Conservation (phyloP, 495 filamentous ascomycete genomes). For the Aspergillus homomorphus region DNA sequence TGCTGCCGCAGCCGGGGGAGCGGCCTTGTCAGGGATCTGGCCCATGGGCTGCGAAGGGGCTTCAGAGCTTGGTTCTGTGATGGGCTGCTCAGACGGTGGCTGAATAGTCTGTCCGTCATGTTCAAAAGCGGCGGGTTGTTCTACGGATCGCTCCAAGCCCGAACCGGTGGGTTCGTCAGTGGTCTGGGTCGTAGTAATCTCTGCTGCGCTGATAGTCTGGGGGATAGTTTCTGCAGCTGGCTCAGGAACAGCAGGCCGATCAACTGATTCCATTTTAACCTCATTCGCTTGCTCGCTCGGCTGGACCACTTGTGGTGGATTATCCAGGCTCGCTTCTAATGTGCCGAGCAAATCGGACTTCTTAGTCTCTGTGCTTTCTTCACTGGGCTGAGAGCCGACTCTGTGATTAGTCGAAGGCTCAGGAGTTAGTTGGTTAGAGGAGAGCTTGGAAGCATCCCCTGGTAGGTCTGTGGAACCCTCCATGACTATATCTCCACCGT, state of each 20-base stretch:
- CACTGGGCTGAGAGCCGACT: not conserved
- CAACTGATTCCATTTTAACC: not conserved
- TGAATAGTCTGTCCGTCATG: not conserved
- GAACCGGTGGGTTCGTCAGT: not conserved
- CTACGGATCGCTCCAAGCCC: not conserved
- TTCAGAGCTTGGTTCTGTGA: not conserved
- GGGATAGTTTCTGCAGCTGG: not conserved
- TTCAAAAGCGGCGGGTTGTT: not conserved
- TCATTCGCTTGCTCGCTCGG: conserved; percentile 2
- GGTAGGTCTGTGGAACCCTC: not conserved
- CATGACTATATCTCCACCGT: not conserved
- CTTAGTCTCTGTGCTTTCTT: not conserved
- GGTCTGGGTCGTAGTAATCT: not conserved
- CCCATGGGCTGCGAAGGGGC: conserved; percentile 7
- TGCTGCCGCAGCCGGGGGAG: not conserved
- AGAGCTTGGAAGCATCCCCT: not conserved
- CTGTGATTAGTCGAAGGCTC: conserved; percentile 2
- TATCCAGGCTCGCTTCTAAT: conserved; percentile 24
- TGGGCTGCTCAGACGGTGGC: not conserved
- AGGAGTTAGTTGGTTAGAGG: not conserved
- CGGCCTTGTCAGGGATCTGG: conserved; percentile 1
- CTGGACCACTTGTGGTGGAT: not conserved
- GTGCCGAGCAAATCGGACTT: conserved; percentile 20
- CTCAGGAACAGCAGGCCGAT: conserved; percentile 6
- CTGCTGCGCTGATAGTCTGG: not conserved